Conservation (phyloP, 2,329 filamentous ascomycete genomes). For the Aspergillus hortae region DNA sequence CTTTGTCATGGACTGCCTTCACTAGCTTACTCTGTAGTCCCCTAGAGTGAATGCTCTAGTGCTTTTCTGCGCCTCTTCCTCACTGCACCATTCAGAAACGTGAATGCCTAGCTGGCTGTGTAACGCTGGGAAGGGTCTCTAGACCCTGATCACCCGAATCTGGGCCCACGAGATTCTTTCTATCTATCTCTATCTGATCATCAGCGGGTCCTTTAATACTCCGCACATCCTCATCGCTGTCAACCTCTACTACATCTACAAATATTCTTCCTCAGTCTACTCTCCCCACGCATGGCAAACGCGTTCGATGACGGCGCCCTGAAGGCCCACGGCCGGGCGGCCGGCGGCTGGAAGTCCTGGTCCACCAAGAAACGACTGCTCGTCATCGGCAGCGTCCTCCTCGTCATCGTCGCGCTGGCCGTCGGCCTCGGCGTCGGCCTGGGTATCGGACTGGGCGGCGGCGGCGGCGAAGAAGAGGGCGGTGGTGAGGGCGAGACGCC, state of each 20-base stretch:
- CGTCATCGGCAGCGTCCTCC: constrained; percentile 17
- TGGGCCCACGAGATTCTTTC: too few species aligned
- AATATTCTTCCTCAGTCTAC: not conserved
- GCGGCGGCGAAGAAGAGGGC: constrained; percentile 22
- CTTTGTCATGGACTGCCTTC: not conserved
- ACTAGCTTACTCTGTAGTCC: too few species aligned
- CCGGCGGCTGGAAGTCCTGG: constrained; percentile 25
- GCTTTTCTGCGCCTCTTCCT: too few species aligned
- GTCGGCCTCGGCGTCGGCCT: constrained; percentile 48
- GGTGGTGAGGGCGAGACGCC: constrained; percentile 14
- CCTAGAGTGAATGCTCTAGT: too few species aligned
- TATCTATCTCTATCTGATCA: not conserved
- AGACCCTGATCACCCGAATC: too few species aligned
- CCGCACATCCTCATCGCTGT: not conserved
- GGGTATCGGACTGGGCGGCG: constrained; percentile 50
- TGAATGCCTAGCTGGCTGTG: too few species aligned
- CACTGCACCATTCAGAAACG: too few species aligned
- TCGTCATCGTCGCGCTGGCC: constrained; percentile 46
- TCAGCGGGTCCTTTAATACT: not conserved
- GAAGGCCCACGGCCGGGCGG: constrained; percentile 12
- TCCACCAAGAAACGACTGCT: constrained; percentile 33
- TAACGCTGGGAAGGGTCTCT: too few species aligned
- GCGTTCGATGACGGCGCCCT: constrained; percentile 9
- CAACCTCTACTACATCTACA: not conserved
- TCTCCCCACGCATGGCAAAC: constrained; percentile 5